Evolutionary conservation across 176 grass and related monocot species (phyloP).

Genomic region (Triticum urartu): DNA sequence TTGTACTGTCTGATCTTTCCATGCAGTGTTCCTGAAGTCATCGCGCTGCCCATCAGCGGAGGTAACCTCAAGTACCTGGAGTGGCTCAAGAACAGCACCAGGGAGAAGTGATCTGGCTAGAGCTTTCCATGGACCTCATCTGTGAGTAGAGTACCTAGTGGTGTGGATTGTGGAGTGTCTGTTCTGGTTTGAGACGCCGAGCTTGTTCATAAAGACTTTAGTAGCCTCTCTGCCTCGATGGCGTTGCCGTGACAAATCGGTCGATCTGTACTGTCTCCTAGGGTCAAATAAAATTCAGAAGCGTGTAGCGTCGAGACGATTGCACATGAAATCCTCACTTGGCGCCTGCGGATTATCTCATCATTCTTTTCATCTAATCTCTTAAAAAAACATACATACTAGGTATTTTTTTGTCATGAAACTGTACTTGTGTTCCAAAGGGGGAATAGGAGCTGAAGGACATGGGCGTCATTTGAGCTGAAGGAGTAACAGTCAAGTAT

Average conservation of each 20-base stretch:
- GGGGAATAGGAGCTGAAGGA: no score
- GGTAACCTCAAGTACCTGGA: slow-evolving; percentile 87
- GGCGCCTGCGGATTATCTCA: no score
- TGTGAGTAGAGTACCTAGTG: neutral
- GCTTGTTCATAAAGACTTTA: neutral
- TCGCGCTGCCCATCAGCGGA: slow-evolving; percentile 76
- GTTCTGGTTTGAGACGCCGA: neutral
- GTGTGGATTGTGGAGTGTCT: neutral
- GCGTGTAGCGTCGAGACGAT: no score
- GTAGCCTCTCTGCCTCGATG: neutral
- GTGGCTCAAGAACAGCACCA: slow-evolving; percentile 84
- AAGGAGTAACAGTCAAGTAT: no score
- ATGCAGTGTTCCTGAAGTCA: slow-evolving; percentile 87
- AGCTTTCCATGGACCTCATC: neutral
- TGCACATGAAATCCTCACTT: neutral
- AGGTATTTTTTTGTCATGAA: no score
- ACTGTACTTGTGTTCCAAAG: no score
- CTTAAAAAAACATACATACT: no score
- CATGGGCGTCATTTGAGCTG: no score
- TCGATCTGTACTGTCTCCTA: neutral
- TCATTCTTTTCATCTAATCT: no score
- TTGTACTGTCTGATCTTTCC: slow-evolving; percentile 10
- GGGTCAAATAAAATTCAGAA: neutral
- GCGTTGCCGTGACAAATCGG: neutral
- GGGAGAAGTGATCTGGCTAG: slow-evolving; percentile 35